These are phyloP conservation scores for Parmales sp. DNA, from an alignment of 108 stramenopile species.

Conservation along the genomic window DNA sequence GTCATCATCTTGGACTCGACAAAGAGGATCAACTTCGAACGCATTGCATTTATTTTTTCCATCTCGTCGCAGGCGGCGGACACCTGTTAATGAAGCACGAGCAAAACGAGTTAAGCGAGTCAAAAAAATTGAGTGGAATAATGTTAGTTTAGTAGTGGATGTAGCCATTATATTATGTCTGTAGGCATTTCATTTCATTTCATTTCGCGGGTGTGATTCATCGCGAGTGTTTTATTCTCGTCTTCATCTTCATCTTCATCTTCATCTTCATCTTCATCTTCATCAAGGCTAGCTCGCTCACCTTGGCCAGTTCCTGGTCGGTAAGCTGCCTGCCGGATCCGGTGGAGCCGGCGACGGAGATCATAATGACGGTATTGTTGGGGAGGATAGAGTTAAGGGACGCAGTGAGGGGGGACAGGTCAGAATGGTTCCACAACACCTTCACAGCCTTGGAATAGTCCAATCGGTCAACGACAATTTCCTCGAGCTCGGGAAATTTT, in stretches of 20 bases:
- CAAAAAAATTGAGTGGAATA: too few species aligned
- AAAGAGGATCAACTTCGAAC: slow-evolving; percentile 45
- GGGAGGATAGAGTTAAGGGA: slow-evolving; percentile 52
- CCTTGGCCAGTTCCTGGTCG: slow-evolving; percentile 46
- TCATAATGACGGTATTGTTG: slow-evolving; percentile 76
- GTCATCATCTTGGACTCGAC: slow-evolving; percentile 69
- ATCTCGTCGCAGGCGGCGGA: slow-evolving; percentile 43
- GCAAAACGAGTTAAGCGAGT: too few species aligned
- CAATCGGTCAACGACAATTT: slow-evolving; percentile 65
- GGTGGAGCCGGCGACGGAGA: slow-evolving; percentile 79
- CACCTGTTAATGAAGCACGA: too few species aligned
- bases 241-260: too few species aligned
- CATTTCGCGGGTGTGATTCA: too few species aligned
- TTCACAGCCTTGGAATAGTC: slow-evolving; percentile 75
- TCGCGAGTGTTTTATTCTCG: too few species aligned
- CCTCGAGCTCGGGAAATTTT: slow-evolving; percentile 87
- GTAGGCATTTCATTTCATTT: slow-evolving; percentile 31
- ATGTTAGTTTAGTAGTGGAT: too few species aligned
- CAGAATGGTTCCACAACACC: slow-evolving; percentile 82
- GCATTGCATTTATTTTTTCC: slow-evolving; percentile 42
- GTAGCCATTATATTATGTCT: too few species aligned
- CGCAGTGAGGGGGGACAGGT: slow-evolving; percentile 58
- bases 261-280: too few species aligned
- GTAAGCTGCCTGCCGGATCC: slow-evolving; percentile 56
- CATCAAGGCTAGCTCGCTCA: too few species aligned